phyloP scores from a whole-genome alignment of 2,329 filamentous ascomycete species.

The Trichoderma gracile region DNA sequence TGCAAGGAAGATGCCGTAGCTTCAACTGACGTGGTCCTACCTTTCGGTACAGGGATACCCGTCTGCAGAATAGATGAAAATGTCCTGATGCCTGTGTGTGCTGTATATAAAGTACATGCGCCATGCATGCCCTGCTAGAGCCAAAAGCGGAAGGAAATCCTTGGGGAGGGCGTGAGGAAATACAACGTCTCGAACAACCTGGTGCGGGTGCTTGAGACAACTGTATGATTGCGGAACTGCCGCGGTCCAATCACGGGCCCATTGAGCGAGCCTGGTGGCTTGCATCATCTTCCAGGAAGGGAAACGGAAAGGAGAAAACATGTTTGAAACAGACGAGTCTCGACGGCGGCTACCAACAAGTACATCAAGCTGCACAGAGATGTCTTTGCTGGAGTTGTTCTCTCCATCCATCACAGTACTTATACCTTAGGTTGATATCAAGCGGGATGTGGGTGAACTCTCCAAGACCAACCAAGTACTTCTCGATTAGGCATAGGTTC shows the following conservation, averaged over 20 bases:
- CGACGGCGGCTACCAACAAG: background rate
- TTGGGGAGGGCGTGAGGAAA: background rate
- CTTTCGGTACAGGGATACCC: background rate
- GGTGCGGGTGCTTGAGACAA: conserved; percentile 1
- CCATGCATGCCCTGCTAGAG: background rate
- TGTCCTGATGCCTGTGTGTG: background rate
- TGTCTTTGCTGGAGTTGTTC: background rate
- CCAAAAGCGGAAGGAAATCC: conserved; percentile 4
- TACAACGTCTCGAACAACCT: background rate
- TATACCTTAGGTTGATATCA: background rate
- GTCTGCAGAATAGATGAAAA: background rate
- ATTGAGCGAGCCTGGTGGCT: background rate
- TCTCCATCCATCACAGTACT: background rate
- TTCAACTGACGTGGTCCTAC: background rate
- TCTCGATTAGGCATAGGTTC: conserved; percentile 15
- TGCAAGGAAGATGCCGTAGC: background rate
- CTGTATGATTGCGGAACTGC: background rate
- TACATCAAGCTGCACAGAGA: too few relatives aligned
- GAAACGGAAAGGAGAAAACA: background rate
- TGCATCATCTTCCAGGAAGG: background rate
- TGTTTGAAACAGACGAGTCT: too few relatives aligned
- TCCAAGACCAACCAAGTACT: background rate
- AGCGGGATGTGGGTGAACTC: background rate
- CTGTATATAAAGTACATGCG: background rate
- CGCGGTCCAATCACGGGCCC: background rate